phyloP scores from a whole-genome alignment of 177 flowering plant species.

The Telopea speciosissima region DNA sequence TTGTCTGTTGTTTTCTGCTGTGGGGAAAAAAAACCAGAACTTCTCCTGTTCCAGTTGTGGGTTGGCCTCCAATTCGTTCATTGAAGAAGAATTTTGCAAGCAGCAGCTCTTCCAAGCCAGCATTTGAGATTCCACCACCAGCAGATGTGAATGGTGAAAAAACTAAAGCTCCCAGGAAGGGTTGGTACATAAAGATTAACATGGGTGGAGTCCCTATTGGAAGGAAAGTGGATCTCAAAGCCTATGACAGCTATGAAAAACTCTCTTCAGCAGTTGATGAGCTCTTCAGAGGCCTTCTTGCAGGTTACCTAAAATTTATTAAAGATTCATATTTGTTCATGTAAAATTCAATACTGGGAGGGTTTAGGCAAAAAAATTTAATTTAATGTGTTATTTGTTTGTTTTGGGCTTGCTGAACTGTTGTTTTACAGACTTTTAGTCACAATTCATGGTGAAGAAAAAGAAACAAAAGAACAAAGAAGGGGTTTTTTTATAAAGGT shows the following conservation, averaged over 20 bases:
- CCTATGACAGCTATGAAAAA: slow-evolving; percentile 57
- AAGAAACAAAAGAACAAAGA: no score
- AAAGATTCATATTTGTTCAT: no score
- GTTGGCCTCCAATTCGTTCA: slow-evolving; percentile 97
- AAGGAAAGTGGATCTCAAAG: slow-evolving; percentile 69
- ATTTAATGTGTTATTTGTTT: not conserved
- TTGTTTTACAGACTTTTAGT: no score
- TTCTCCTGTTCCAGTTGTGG: slow-evolving; percentile 82
- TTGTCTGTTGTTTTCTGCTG: not conserved
- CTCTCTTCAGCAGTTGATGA: slow-evolving; percentile 65
- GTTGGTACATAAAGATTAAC: slow-evolving; percentile 76
- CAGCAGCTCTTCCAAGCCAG: slow-evolving; percentile 43
- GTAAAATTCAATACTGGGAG: no score
- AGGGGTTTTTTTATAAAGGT: no score
- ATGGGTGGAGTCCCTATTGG: slow-evolving; percentile 92
- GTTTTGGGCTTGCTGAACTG: no score
- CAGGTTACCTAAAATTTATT: slow-evolving; percentile 56
- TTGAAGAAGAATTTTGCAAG: slow-evolving; percentile 76
- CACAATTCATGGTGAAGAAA: no score
- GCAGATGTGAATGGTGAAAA: slow-evolving; percentile 21
- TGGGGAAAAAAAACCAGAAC: slow-evolving; percentile 26
- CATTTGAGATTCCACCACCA: slow-evolving; percentile 28
- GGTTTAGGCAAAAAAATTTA: no score
- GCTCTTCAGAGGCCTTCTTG: slow-evolving; percentile 81
- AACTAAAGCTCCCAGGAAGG: slow-evolving; percentile 33